These are phyloP conservation scores for Corchorus capsularis DNA, from an alignment of 345 rosid species.

Conservation along the genomic window DNA sequence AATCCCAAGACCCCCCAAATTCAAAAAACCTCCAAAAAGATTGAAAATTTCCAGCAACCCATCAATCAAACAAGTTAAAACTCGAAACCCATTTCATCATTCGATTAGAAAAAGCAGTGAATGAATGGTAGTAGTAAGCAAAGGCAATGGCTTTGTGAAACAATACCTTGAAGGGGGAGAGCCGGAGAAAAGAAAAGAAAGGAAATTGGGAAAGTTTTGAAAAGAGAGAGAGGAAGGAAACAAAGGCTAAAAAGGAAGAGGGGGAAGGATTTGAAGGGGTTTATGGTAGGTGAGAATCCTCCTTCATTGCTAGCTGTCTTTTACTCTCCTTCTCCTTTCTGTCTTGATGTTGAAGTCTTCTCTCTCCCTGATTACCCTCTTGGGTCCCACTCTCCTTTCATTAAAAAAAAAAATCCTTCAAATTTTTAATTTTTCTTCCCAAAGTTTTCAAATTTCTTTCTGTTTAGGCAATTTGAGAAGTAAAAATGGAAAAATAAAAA, in stretches of 20 bases:
- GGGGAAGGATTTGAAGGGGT: slow-evolving; percentile 12
- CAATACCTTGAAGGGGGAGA: slow-evolving; percentile 22
- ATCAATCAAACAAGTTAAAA: not conserved
- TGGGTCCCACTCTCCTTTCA: slow-evolving; percentile 21
- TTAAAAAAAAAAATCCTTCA: no score
- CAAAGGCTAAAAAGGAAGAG: slow-evolving; percentile 19
- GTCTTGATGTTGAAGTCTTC: slow-evolving; percentile 61
- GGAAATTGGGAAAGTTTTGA: slow-evolving; percentile 12
- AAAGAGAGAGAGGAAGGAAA: slow-evolving; percentile 21
- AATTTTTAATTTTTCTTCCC: not conserved
- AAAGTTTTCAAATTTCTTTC: not conserved
- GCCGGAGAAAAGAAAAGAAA: not conserved
- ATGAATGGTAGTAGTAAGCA: not conserved
- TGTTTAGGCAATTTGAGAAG: not conserved
- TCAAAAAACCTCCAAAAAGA: not conserved
- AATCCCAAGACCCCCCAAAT: not conserved
- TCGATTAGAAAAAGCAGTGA: not conserved
- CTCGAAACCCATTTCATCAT: not conserved
- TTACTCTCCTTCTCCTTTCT: slow-evolving; percentile 31
- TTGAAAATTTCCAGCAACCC: not conserved
- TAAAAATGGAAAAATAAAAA: not conserved
- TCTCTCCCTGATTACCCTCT: not conserved
- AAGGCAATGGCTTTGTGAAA: not conserved
- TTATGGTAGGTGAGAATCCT: slow-evolving; percentile 55
- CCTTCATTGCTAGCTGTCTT: slow-evolving; percentile 78